Conservation (phyloP, 2,329 filamentous ascomycete genomes). For the Epicoccum sorghinum region DNA sequence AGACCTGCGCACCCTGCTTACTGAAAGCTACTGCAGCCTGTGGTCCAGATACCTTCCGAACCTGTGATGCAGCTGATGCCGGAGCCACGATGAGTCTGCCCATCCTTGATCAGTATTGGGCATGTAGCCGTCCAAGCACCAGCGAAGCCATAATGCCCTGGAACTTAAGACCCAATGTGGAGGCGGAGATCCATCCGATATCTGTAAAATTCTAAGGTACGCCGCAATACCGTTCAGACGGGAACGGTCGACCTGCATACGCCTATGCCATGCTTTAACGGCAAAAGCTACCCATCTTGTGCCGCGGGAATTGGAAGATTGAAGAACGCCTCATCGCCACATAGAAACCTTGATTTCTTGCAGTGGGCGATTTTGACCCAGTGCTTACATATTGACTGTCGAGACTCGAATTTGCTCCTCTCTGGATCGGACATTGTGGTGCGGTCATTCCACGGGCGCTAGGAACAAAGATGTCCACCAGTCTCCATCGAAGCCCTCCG, state of each 20-base stretch:
- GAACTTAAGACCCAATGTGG: slow-evolving; percentile 36
- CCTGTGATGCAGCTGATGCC: slow-evolving; percentile 44
- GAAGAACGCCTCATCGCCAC: slow-evolving; percentile 17
- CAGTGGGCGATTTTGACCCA: neutral
- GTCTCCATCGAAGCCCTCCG: slow-evolving; percentile 47
- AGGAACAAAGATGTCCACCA: slow-evolving; percentile 48
- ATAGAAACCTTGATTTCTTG: slow-evolving; percentile 3
- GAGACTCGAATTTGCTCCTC: slow-evolving; percentile 21
- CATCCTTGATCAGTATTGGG: slow-evolving; percentile 43
- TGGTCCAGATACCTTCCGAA: slow-evolving; percentile 42
- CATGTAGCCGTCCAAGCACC: slow-evolving; percentile 42
- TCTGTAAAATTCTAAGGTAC: slow-evolving; percentile 47
- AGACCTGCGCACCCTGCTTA: slow-evolving; percentile 31
- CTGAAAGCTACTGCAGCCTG: slow-evolving; percentile 46
- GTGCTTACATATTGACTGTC: slow-evolving; percentile 12
- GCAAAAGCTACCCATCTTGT: slow-evolving; percentile 35
- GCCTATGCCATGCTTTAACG: slow-evolving; percentile 34
- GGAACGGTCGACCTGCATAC: slow-evolving; percentile 41
- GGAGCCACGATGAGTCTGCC: slow-evolving; percentile 38
- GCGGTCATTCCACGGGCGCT: slow-evolving; percentile 38
- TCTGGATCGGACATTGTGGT: slow-evolving; percentile 35
- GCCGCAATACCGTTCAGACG: slow-evolving; percentile 36
- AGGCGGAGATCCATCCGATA: slow-evolving; percentile 41
- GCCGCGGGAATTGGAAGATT: slow-evolving; percentile 27
- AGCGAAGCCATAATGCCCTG: slow-evolving; percentile 41